These are phyloP conservation scores for Phytophthora crassamura DNA, from an alignment of 352 stramenopile genomes.

Conservation along the genomic window DNA sequence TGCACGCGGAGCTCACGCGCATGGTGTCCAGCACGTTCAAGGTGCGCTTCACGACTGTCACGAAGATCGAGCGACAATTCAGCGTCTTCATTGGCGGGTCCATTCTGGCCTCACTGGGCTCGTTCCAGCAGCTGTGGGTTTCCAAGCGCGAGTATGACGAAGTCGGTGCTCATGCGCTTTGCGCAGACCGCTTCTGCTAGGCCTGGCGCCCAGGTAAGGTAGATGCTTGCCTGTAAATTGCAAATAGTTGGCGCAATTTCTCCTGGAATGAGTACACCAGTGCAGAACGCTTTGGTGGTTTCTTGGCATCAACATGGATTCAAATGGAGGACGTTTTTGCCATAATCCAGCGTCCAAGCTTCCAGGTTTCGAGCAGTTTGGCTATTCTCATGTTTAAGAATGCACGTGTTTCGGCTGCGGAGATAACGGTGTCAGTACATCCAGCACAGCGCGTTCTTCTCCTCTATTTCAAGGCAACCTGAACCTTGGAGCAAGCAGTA, in stretches of 20 bases:
- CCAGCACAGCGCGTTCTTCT: no score
- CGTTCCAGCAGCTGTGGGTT: conserved; percentile 91
- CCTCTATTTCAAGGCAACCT: conserved; percentile 25
- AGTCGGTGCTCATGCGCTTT: conserved; percentile 69
- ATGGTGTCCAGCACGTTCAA: conserved; percentile 89
- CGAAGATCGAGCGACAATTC: conserved; percentile 87
- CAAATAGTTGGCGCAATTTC: conserved; percentile 9
- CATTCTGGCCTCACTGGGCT: conserved; percentile 87
- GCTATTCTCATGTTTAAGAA: conserved; percentile 15
- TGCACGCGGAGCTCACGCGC: conserved; percentile 78
- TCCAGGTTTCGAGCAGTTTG: no score
- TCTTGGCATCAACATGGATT: conserved; percentile 22
- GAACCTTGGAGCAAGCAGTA: background rate
- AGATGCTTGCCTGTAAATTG: background rate
- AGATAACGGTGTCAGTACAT: conserved; percentile 2
- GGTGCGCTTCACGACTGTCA: conserved; percentile 84
- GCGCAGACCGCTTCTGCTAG: conserved; percentile 73
- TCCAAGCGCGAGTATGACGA: conserved; percentile 89
- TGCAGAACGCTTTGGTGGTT: conserved; percentile 9
- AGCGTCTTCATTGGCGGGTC: conserved; percentile 90
- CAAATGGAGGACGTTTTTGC: conserved; percentile 1
- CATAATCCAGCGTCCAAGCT: background rate
- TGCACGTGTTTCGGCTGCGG: conserved; percentile 2
- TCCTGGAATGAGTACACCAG: conserved; percentile 11
- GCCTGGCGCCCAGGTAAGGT: background rate